phyloP scores from a whole-genome alignment of 179 eudicot genomes.

The Silene noctiflora region DNA sequence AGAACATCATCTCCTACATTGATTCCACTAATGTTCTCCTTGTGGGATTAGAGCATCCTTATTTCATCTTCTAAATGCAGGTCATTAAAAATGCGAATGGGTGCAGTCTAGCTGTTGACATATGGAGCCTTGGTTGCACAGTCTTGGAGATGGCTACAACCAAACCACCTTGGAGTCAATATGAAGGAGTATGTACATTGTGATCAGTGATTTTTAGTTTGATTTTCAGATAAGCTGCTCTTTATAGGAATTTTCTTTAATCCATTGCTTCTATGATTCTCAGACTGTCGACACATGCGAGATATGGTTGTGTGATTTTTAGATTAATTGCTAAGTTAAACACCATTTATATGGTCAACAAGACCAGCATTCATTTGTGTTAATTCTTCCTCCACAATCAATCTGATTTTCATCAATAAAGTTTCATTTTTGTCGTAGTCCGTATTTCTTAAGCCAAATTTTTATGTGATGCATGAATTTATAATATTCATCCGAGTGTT shows the following conservation, averaged over 20 bases:
- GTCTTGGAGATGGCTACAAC: slow-evolving; percentile 92
- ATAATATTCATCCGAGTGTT: background rate
- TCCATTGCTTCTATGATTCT: background rate
- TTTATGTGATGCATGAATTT: background rate
- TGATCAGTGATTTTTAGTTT: background rate
- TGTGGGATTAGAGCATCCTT: background rate
- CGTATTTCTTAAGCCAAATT: background rate
- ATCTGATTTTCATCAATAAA: background rate
- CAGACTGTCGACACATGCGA: background rate
- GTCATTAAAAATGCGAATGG: slow-evolving; percentile 80
- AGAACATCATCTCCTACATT: slow-evolving; percentile 10
- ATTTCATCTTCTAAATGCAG: slow-evolving; percentile 37
- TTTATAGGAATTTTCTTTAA: background rate
- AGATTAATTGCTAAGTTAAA: background rate
- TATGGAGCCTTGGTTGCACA: slow-evolving; percentile 99
- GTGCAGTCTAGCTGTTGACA: slow-evolving; percentile 78
- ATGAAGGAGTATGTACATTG: slow-evolving; percentile 79
- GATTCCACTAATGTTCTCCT: background rate
- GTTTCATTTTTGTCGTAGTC: background rate
- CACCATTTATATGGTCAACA: background rate
- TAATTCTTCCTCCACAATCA: background rate
- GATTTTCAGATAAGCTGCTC: background rate
- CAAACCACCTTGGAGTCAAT: slow-evolving; percentile 97
- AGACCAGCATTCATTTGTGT: background rate
- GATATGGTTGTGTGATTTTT: background rate